Conservation (phyloP, 768 basidiomycete species). For the Sporobolomyces roseus region DNA sequence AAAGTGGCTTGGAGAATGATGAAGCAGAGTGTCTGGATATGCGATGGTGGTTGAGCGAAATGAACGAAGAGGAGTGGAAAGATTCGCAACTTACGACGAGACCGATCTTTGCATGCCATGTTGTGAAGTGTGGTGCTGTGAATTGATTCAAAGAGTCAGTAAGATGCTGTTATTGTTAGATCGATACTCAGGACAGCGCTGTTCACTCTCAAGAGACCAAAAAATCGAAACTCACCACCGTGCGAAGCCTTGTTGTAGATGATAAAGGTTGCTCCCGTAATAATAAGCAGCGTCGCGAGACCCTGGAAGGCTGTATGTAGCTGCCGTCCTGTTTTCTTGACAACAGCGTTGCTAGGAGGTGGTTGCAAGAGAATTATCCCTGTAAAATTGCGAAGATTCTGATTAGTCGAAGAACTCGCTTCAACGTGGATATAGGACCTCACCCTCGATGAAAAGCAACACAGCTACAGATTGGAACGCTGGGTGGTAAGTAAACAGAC, state of each 20-base stretch:
- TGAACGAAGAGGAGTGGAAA: no score
- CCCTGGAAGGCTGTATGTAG: conserved; percentile 41
- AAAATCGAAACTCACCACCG: conserved; percentile 17
- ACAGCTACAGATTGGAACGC: conserved; percentile 33
- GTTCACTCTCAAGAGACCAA: not conserved
- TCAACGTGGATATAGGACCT: not conserved
- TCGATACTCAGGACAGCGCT: no score
- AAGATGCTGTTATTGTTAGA: no score
- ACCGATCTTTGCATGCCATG: conserved; percentile 40
- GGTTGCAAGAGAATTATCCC: conserved; percentile 43
- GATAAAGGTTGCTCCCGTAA: conserved; percentile 34
- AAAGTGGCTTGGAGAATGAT: conserved; percentile 30
- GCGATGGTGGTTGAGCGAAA: no score
- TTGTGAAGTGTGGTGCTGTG: conserved; percentile 37
- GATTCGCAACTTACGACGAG: conserved; percentile 27
- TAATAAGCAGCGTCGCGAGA: conserved; percentile 21
- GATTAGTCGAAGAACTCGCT: not conserved
- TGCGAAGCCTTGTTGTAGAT: conserved; percentile 41
- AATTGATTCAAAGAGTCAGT: no score
- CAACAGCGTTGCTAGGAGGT: not conserved
- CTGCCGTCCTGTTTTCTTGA: conserved; percentile 33
- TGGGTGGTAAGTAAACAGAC: conserved; percentile 42
- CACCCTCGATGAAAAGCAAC: conserved; percentile 37
- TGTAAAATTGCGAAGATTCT: not conserved
- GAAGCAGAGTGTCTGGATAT: conserved; percentile 16